Conservation (phyloP, 2,329 filamentous ascomycete species). For the Clonostachys solani region DNA sequence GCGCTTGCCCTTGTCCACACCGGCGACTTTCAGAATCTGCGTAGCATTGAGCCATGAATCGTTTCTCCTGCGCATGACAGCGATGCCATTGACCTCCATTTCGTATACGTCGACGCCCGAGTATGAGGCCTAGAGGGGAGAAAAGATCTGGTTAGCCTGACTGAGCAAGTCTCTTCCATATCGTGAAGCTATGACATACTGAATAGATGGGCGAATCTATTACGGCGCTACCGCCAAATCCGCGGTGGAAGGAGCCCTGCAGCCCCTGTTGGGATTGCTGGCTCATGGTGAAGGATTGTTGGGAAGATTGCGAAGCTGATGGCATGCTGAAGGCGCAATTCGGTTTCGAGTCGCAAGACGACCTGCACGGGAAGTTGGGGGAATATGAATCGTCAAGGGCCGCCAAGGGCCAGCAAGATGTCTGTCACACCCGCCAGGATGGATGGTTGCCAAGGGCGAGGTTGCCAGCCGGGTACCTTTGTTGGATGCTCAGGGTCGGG, state of each 20-base stretch:
- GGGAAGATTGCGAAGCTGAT: constrained; percentile 46
- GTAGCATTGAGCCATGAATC: constrained; percentile 98
- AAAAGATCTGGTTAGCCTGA: not conserved
- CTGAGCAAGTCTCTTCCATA: not conserved
- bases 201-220: constrained; percentile 55
- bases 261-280: constrained; percentile 42
- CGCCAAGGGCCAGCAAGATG: no score
- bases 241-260: constrained; percentile 27
- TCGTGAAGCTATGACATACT: constrained; percentile 28
- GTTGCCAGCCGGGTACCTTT: no score
- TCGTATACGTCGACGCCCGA: constrained; percentile 97
- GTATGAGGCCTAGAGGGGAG: constrained; percentile 65
- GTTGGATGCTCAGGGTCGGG: no score
- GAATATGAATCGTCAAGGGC: no score
- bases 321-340: constrained; percentile 16
- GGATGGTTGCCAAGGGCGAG: no score
- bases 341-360: no score
- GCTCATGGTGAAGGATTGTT: constrained; percentile 54
- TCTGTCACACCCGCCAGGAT: no score
- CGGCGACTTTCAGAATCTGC: constrained; percentile 95
- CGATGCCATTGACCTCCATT: constrained; percentile 91
- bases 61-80: constrained; percentile 91
- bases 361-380: no score
- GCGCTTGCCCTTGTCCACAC: constrained; percentile 94
- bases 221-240: constrained; percentile 15